phyloP scores from a whole-genome alignment of 805 yeast species.

The Candida hungchunana region DNA sequence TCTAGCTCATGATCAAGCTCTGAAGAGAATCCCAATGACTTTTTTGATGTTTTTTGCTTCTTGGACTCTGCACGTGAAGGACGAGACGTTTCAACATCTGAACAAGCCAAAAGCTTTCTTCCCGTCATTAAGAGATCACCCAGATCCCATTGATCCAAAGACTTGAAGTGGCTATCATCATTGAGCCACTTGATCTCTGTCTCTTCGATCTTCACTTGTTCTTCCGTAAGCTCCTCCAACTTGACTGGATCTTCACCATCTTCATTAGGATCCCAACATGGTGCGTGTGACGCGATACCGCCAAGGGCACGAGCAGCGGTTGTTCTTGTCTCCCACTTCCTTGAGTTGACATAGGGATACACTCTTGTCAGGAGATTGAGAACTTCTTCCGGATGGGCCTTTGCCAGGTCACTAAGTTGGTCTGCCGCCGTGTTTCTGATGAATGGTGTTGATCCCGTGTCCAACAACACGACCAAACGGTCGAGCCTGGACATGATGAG shows the following conservation, averaged over 20 bases:
- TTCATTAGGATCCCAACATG: conserved; percentile 76
- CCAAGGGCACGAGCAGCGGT: conserved; percentile 95
- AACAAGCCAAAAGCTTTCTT: conserved; percentile 36
- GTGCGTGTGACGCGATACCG: conserved; percentile 77
- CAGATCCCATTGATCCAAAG: conserved; percentile 49
- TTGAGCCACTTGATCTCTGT: conserved; percentile 24
- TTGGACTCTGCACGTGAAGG: conserved; percentile 18
- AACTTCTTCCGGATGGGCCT: conserved; percentile 91
- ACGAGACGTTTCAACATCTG: conserved; percentile 21
- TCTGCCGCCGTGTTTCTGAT: conserved; percentile 96
- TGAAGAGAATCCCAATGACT: conserved; percentile 40
- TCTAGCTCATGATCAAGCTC: conserved; percentile 25
- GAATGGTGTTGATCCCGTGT: conserved; percentile 92
- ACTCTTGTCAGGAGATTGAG: conserved; percentile 80
- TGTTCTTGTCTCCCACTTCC: conserved; percentile 93
- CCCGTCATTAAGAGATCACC: conserved; percentile 46
- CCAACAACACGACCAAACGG: conserved; percentile 50
- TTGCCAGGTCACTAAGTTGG: conserved; percentile 90
- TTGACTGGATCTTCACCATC: conserved; percentile 20
- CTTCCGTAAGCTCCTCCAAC: conserved; percentile 20
- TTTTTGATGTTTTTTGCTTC: conserved; percentile 44
- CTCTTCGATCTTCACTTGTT: conserved; percentile 18
- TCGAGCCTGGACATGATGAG: conserved; percentile 36
- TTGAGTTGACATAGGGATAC: conserved; percentile 78
- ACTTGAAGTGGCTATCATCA: conserved; percentile 38